These are phyloP conservation scores for Penicillium sp. DNA, from an alignment of 2,329 filamentous ascomycete genomes.

Conservation along the genomic window DNA sequence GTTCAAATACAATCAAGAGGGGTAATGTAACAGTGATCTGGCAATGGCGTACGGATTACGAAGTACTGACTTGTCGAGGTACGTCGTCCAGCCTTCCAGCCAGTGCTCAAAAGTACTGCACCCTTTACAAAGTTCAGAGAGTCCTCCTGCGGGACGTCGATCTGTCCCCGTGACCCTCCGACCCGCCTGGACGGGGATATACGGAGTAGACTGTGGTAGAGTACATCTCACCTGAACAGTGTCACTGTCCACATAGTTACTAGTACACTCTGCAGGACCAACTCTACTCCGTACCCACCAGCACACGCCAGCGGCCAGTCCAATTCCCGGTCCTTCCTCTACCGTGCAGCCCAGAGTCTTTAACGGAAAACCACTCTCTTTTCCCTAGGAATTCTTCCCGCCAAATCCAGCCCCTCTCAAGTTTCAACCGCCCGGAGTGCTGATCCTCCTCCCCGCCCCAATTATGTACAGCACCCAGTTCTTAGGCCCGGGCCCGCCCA, in stretches of 20 bases:
- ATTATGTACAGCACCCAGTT: background rate
- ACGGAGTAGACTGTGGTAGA: background rate
- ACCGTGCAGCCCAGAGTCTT: background rate
- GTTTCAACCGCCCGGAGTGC: background rate
- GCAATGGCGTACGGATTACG: background rate
- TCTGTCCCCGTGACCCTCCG: constrained; percentile 1
- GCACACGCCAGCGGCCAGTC: constrained; percentile 1
- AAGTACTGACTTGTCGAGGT: background rate
- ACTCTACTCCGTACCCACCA: constrained; percentile 24
- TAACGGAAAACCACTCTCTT: background rate
- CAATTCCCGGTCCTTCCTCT: constrained; percentile 20
- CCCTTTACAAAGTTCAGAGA: background rate
- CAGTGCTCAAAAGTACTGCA: background rate
- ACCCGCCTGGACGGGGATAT: constrained; percentile 1
- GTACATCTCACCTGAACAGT: no score
- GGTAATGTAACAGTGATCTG: background rate
- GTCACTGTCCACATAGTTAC: no score
- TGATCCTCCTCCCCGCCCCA: constrained; percentile 4
- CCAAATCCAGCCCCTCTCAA: background rate
- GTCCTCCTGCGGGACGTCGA: background rate
- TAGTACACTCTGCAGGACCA: constrained; percentile 3
- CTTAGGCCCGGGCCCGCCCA: background rate
- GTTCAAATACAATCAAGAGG: background rate
- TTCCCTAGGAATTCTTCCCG: background rate
- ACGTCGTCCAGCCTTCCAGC: background rate